These are phyloP conservation scores for Tolypocladium guangdongense DNA, from an alignment of 2,329 filamentous ascomycete genomes.

Conservation along the genomic window DNA sequence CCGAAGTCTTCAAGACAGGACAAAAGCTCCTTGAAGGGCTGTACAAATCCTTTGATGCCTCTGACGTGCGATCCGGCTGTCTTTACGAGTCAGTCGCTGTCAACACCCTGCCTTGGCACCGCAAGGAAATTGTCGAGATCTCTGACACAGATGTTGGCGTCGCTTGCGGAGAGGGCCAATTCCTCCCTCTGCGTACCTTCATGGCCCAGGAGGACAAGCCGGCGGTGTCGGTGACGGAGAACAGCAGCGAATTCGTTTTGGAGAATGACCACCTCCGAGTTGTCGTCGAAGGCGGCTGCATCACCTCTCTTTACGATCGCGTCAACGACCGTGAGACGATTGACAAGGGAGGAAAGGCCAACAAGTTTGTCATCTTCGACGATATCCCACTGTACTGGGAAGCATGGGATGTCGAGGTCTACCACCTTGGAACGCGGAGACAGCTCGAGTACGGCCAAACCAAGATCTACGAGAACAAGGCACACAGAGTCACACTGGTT, in stretches of 20 bases:
- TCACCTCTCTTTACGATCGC: constrained; percentile 76
- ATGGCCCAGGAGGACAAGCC: constrained; percentile 31
- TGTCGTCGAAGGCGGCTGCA: constrained; percentile 61
- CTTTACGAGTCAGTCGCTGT: constrained; percentile 50
- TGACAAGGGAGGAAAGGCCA: constrained; percentile 62
- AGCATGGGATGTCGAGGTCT: constrained; percentile 97
- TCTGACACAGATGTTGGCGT: constrained; percentile 41
- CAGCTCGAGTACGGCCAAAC: constrained; percentile 61
- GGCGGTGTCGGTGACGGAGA: constrained; percentile 41
- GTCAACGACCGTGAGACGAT: constrained; percentile 66
- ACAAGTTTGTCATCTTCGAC: constrained; percentile 89
- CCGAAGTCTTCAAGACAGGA: constrained; percentile 68
- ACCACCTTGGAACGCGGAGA: constrained; percentile 76
- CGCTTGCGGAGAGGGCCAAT: constrained; percentile 43
- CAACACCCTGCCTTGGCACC: constrained; percentile 81
- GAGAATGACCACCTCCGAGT: constrained; percentile 69
- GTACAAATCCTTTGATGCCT: constrained; percentile 54
- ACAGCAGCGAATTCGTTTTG: constrained; percentile 58
- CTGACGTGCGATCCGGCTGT: constrained; percentile 27
- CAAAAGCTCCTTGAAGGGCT: constrained; percentile 61
- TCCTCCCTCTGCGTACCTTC: constrained; percentile 40
- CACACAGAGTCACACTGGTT: constrained; percentile 68
- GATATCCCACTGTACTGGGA: constrained; percentile 98
- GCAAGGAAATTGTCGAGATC: constrained; percentile 61
- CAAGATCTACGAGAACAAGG: constrained; percentile 57